phyloP scores from a whole-genome alignment of 2,329 filamentous ascomycete species.

The Fonsecaea erecta region DNA sequence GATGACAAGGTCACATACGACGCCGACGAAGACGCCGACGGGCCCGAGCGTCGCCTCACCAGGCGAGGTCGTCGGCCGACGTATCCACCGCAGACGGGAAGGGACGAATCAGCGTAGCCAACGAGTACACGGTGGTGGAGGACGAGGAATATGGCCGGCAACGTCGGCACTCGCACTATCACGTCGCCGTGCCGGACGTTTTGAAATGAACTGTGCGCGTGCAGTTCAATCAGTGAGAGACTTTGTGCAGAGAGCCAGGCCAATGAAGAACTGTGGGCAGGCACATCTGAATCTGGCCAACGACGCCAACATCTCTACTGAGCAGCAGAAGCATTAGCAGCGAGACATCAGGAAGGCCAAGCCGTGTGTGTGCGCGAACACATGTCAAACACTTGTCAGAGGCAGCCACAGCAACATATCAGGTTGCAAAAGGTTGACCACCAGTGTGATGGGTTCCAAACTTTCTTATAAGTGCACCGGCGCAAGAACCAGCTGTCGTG shows the following conservation, averaged over 20 bases:
- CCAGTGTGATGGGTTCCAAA: too few species aligned
- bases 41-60: background rate
- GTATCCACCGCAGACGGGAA: background rate
- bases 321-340: background rate
- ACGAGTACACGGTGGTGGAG: background rate
- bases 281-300: background rate
- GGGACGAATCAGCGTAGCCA: background rate
- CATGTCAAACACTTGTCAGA: too few species aligned
- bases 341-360: background rate
- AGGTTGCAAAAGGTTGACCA: too few species aligned
- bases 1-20: background rate
- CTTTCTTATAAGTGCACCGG: too few species aligned
- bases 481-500: too few species aligned
- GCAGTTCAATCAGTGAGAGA: background rate
- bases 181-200: background rate
- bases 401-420: too few species aligned
- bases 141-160: background rate
- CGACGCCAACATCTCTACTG: background rate
- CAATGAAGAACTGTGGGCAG: background rate
- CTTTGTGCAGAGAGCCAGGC: background rate
- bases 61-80: background rate
- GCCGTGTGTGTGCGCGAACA: background rate
- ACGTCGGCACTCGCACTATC: background rate
- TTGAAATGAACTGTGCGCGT: background rate
- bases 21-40: background rate